Percentiles rank a stretch among this genome's conserved stretches.
These are phyloP conservation scores for Pleurotus pulmonarius DNA, from an alignment of 768 basidiomycete species.

Conservation along the genomic window DNA sequence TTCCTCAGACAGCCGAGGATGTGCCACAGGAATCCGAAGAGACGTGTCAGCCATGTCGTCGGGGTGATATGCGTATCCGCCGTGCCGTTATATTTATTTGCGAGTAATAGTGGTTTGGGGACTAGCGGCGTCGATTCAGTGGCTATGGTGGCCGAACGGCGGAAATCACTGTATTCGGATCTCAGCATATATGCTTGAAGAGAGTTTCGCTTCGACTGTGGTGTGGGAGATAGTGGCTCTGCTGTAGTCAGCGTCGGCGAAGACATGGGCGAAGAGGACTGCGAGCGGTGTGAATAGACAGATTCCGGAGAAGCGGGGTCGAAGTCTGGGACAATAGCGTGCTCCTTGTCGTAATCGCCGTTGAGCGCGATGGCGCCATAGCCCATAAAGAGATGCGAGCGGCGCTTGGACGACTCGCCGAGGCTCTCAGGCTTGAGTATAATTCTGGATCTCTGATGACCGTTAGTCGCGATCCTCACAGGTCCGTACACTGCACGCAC, in stretches of 20 bases:
- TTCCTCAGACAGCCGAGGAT: not conserved
- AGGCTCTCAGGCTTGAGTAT: not conserved
- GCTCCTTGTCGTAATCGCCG: not conserved
- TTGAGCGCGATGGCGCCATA: slow-evolving; percentile 1
- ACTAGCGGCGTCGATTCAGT: slow-evolving; percentile 20
- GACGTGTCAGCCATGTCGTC: not conserved
- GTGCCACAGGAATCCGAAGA: not conserved
- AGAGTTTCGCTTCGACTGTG: not conserved
- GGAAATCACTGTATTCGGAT: not conserved
- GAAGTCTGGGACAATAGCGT: not conserved
- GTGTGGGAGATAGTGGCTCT: slow-evolving; percentile 26
- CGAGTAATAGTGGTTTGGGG: not conserved
- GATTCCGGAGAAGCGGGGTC: not conserved
- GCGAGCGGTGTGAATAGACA: not conserved
- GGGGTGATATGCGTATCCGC: not conserved
- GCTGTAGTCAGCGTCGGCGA: not conserved
- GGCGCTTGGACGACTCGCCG: not conserved
- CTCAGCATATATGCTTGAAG: not conserved
- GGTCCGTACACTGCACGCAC: too few species aligned
- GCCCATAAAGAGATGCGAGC: not conserved
- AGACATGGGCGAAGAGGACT: not conserved
- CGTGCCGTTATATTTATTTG: not conserved
- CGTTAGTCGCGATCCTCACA: not conserved
- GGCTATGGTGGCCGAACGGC: slow-evolving; percentile 25
- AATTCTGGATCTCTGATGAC: not conserved